Percentiles rank a stretch among this genome's conserved stretches.
phyloP scores from a whole-genome alignment of 768 basidiomycete genomes.

The Lactifluus subvellereus region DNA sequence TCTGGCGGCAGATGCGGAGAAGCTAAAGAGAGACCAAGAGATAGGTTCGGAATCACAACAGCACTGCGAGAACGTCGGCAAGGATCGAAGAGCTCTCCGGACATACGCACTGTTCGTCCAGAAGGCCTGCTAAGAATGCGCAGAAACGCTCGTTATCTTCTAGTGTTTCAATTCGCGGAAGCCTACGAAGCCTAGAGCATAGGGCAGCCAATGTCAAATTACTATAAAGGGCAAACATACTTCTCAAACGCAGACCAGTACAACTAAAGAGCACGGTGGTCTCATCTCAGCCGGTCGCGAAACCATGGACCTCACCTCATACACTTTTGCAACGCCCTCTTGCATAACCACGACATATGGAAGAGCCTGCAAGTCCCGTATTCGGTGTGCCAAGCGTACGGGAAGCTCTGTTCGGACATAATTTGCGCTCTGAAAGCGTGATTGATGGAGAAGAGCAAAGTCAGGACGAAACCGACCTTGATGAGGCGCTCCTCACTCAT shows the following conservation, averaged over 20 bases:
- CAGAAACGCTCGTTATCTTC: slow-evolving; percentile 79
- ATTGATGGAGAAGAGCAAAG: neutral
- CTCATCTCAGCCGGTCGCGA: neutral
- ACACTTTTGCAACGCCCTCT: slow-evolving; percentile 76
- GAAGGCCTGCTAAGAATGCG: slow-evolving; percentile 52
- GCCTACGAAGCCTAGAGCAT: slow-evolving; percentile 41
- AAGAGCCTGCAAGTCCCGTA: slow-evolving; percentile 80
- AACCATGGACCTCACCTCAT: slow-evolving; percentile 51
- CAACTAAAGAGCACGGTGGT: slow-evolving; percentile 40
- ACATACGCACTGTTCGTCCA: slow-evolving; percentile 67
- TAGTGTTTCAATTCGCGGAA: slow-evolving; percentile 64
- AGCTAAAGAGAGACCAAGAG: slow-evolving; percentile 78
- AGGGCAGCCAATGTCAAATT: slow-evolving; percentile 5
- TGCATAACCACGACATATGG: slow-evolving; percentile 86
- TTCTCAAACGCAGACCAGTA: slow-evolving; percentile 87
- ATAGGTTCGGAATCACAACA: slow-evolving; percentile 72
- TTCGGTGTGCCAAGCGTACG: slow-evolving; percentile 78
- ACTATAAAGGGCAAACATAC: slow-evolving; percentile 34
- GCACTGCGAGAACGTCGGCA: slow-evolving; percentile 39
- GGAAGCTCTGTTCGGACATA: slow-evolving; percentile 88
- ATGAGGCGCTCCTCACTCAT: slow-evolving; percentile 76
- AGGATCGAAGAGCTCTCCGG: neutral
- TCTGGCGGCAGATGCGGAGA: slow-evolving; percentile 76
- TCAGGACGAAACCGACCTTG: slow-evolving; percentile 42
- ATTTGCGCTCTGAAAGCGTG: slow-evolving; percentile 63